Evolutionary conservation across 805 yeast genomes (phyloP).

Genomic region (Komagataella populi): DNA sequence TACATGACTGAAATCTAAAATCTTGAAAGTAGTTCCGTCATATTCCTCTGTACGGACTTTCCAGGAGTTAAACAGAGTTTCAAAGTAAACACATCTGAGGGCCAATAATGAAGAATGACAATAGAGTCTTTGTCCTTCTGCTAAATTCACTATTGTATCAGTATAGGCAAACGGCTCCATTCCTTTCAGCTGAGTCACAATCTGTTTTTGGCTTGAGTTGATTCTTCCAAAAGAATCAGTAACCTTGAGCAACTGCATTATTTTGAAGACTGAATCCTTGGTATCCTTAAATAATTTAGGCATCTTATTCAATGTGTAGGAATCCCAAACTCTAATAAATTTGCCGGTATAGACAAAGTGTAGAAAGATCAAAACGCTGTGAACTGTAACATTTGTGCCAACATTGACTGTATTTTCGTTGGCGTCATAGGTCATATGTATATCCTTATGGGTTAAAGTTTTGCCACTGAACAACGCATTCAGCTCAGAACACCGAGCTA

Average conservation of each 20-base stretch:
- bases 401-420: background rate
- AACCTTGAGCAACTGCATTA: conserved; percentile 6
- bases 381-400: background rate
- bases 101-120: conserved; percentile 41
- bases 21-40: conserved; percentile 4
- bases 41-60: background rate
- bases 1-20: conserved; percentile 30
- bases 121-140: conserved; percentile 25
- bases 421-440: background rate
- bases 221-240: conserved; percentile 3
- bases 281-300: conserved; percentile 18
- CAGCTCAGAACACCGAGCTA: background rate
- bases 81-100: conserved; percentile 51
- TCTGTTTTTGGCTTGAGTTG: background rate
- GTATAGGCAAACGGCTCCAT: background rate
- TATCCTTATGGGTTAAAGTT: background rate
- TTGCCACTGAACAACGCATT: background rate
- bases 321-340: conserved; percentile 31
- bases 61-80: conserved; percentile 30
- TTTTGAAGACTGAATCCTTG: conserved; percentile 7
- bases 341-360: conserved; percentile 38
- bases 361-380: conserved; percentile 22
- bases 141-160: conserved; percentile 33
- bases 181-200: background rate
- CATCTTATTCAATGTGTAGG: conserved; percentile 13